phyloP scores from a whole-genome alignment of 176 grass and related monocot genomes.

The Eragrostis curvula region DNA sequence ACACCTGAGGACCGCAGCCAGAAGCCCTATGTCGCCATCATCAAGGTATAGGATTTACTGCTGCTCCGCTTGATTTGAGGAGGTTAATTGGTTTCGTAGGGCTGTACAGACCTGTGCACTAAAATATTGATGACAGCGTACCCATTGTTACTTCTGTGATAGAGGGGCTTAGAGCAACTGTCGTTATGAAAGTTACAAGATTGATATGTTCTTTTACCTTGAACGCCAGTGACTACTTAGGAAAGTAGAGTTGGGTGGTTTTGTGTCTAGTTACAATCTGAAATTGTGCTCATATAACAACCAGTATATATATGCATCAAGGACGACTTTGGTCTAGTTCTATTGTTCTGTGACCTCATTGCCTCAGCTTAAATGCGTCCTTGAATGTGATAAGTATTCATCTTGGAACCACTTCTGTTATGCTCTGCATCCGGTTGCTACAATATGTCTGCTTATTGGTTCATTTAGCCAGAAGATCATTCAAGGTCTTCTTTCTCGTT shows the following conservation, averaged over 20 bases:
- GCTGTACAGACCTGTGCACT: neutral
- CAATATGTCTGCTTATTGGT: neutral
- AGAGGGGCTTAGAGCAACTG: neutral
- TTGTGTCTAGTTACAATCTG: neutral
- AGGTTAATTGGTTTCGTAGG: neutral
- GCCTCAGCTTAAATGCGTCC: neutral
- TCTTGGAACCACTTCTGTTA: slow-evolving; percentile 14
- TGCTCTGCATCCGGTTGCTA: neutral
- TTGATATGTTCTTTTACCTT: neutral
- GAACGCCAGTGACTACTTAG: neutral
- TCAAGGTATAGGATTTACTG: slow-evolving; percentile 64
- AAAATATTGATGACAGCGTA: neutral
- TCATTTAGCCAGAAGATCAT: neutral
- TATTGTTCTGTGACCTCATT: neutral
- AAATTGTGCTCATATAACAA: neutral
- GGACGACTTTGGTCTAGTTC: neutral
- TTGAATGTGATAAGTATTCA: neutral
- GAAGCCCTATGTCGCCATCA: slow-evolving; percentile 96
- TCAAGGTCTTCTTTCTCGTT: neutral
- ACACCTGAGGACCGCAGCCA: slow-evolving; percentile 68
- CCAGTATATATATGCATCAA: neutral
- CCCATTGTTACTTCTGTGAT: neutral
- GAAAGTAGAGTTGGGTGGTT: neutral
- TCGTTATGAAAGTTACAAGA: neutral
- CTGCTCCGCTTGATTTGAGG: neutral